Conservation (phyloP, 2,329 filamentous ascomycete genomes). For the Fusarium domesticum region DNA sequence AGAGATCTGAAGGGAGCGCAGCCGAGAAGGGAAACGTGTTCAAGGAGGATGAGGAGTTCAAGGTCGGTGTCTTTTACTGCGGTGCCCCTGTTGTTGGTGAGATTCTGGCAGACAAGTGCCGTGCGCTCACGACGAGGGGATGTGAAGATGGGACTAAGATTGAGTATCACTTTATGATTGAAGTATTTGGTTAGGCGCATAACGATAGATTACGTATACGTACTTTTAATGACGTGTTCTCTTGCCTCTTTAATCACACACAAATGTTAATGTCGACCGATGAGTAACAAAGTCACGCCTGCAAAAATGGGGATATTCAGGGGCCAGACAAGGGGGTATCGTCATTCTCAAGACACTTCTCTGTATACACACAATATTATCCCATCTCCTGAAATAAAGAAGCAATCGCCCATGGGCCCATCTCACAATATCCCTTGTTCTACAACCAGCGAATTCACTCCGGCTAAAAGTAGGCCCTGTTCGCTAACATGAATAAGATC, state of each 20-base stretch:
- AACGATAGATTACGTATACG: not conserved
- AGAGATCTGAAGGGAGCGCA: not conserved
- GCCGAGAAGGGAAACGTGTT: not conserved
- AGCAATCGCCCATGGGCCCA: not conserved
- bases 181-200: slow-evolving; percentile 47
- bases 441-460: no score
- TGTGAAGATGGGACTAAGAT: slow-evolving; percentile 50
- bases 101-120: slow-evolving; percentile 53
- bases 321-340: not conserved
- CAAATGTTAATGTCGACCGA: no score
- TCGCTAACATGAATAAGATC: no score
- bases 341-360: not conserved
- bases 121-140: slow-evolving; percentile 48
- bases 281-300: no score
- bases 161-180: slow-evolving; percentile 56
- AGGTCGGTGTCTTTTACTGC: slow-evolving; percentile 56
- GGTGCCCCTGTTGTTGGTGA: slow-evolving; percentile 54
- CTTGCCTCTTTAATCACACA: not conserved
- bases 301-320: no score
- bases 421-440: no score
- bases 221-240: not conserved
- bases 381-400: not conserved
- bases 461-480: no score
- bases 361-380: not conserved
- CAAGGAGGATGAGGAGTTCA: slow-evolving; percentile 37